Base-by-base conservation (phyloP, 371 early-diverging fungal species). In the Apophysomyces ossiformis region DNA sequence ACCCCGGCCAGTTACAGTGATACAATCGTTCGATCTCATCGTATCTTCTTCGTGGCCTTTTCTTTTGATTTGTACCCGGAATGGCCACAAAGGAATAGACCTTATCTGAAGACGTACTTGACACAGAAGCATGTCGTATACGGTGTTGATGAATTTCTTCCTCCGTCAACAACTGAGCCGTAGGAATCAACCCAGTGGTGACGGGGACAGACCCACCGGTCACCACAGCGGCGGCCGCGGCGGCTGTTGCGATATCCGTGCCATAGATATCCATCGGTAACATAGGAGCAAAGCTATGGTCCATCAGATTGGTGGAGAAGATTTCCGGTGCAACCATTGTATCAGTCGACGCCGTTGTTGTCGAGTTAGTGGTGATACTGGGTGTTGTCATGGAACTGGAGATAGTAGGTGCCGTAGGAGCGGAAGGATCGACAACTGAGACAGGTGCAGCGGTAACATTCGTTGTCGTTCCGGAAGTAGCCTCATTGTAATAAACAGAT, bases 21-120 rank as follows among this genome's bases (percentile, higher is more conserved):
- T 84, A 88, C 16, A 81, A 69, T 37, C 88, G 85, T 60, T 88
- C 85, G 57, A 88, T 84, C 68, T 88, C 88, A 64, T 85, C 81
- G 57, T 78, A 85, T 56, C 78, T 67, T 35, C 88, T 72, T 43
- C 88, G 75, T 32, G 81, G 84, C 37, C 88, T 65, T 65, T 87
- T 87, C 69, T 85, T 83, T 37, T 79, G 71, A 61, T 79, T 78
- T 37, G 77, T 76, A 7, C 81, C 81, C 6, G 78, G 76, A 44
- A 82, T 57, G 1, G 85, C 68, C 7, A 85, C 83, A 64, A 86
- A 86, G 1, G 84, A 80, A 64, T 79, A 85, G 4, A 69, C 67
- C 63, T 82, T 82, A 35, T 64, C 41, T 11, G 63, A 63, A 37
- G 43, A 50, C 15, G 63, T 32, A 37, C 63, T 63, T 4, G 63